Evolutionary conservation across 768 basidiomycete species (phyloP).

Genomic region (Pulveroboletus sp.): DNA sequence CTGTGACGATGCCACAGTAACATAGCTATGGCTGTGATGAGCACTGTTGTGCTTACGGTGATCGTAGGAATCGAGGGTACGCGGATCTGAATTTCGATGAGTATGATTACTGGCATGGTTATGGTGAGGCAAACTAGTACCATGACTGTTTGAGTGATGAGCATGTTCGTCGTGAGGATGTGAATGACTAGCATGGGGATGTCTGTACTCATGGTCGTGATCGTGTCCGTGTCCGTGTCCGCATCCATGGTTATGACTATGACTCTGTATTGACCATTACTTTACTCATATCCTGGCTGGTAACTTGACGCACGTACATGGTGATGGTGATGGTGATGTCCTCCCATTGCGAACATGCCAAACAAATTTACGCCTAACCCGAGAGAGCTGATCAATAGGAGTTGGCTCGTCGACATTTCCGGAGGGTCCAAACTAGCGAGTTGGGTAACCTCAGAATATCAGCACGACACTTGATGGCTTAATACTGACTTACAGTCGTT

Average conservation of each 20-base stretch:
- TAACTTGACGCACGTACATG: conserved; percentile 48
- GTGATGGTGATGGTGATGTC: conserved; percentile 74
- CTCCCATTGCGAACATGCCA: conserved; percentile 98
- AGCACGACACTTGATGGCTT: conserved; percentile 18
- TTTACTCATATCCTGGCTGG: background rate
- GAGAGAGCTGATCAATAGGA: conserved; percentile 82
- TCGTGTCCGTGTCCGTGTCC: conserved; percentile 7
- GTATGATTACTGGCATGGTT: conserved; percentile 20
- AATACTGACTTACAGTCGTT: conserved; percentile 62
- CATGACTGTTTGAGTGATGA: conserved; percentile 20
- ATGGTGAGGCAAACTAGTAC: conserved; percentile 12
- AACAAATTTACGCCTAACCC: conserved; percentile 94
- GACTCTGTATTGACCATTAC: conserved; percentile 12
- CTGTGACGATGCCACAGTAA: conserved; percentile 4
- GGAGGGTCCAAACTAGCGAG: conserved; percentile 77
- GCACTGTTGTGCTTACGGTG: conserved; percentile 6
- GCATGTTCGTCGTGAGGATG: conserved; percentile 30
- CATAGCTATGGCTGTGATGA: conserved; percentile 19
- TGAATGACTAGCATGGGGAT: conserved; percentile 34
- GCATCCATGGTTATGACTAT: conserved; percentile 13
- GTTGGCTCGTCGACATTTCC: conserved; percentile 94
- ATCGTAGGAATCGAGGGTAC: conserved; percentile 7
- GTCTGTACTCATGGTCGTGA: conserved; percentile 23
- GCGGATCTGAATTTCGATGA: conserved; percentile 13
- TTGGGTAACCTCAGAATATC: background rate